Base-by-base conservation (phyloP, 1,139 yeast species). In the Scheffersomyces lignicola region DNA sequence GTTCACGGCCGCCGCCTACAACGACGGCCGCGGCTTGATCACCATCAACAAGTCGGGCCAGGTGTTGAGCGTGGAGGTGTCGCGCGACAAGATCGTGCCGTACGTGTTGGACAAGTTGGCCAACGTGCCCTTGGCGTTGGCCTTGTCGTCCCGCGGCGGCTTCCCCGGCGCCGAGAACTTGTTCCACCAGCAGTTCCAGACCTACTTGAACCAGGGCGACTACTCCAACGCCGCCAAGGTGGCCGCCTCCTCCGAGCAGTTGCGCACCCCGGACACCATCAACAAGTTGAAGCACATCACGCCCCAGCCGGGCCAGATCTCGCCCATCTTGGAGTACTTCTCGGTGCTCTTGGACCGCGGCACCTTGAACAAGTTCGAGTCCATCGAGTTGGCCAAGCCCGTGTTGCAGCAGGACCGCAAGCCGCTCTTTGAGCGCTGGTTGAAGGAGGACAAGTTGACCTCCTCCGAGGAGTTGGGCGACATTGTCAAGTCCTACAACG, bases 401-500 rank as follows among this genome's bases (percentile, higher is more conserved):
- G 96, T 94, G 7, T 73, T 94, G 57, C 96, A 88, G 63, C 97
- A 92, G 68, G 95, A 89, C 60, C 86, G 97, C 60, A 85, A 87
- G 55, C 95, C 90, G 42, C 71, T 94, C 46, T 83, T 92, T 50
- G 98, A 94, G 65, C 92, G 90, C 66, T 94, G 97, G 94, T 78
- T 92, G 60, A 84, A 85, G 60, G 97, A 92, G 62, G 95, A 89
- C 59, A 92, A 92, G 63, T 78, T 94, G 50, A 92, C 92, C 42
- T 81, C 86, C 35, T 87, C 96, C 11, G 99, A 94, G 68, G 97
- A 90, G 63, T 76, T 94, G 49, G 99, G 98, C 65, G 99, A 94
- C 57, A 78, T 90, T 52, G 95, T 92, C 45, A 87, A 92, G 57
- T 86, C 95, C 34, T 80, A 79, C 56, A 65, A 62, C 43, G 97